Evolutionary conservation across 257 asterid species (phyloP), one percentile per base, ranked within the genome.

Genomic region (Salvia rosmarinus): DNA sequence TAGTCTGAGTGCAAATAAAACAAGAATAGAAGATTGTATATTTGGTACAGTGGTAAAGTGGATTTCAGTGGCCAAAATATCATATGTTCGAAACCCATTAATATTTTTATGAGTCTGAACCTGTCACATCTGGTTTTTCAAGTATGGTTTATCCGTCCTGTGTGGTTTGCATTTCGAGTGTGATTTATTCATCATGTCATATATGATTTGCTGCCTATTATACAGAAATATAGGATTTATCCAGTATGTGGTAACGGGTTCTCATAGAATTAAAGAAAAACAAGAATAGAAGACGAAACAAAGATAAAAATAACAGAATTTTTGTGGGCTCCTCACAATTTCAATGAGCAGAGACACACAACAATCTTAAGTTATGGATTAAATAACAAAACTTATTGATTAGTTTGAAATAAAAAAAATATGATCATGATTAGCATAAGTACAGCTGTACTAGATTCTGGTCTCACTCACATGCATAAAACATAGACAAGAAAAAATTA

Each of bases 341-440:
- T 39, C 10, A 62, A 62, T 4, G 35, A 10, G 51, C 67, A 37
- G 17, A 23, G 17, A 23, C 51, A 21, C 55, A 47, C 64, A 47
- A 7, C 35, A 71, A 37, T 72, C n/a, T 43, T 59, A 44, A 46
- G 37, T 12, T 20, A 50, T 23, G 46, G 16, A 25, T 25, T 16
- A 28, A 57, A 28, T 57, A 57, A 37, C 13, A 42, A 54, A 25
- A 52, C 20, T 54, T 20, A 25, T 52, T 39, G 30, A 4, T 13
- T 23, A 7, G 37, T 5, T 10, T 63, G 37, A 14, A 16, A 68
- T 64, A 46, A 65, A 59, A 39, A 49, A 42, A 47, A 59, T 4
- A 52, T 13, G 46, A n/a, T 67, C 20, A 72, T 68, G 79, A 73
- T 52, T 70, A 55, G 70, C 65, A 68, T 42, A 60, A 68, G 52